Evolutionary conservation across 257 asterid species (phyloP).

Genomic region (Scutellaria barbata): DNA sequence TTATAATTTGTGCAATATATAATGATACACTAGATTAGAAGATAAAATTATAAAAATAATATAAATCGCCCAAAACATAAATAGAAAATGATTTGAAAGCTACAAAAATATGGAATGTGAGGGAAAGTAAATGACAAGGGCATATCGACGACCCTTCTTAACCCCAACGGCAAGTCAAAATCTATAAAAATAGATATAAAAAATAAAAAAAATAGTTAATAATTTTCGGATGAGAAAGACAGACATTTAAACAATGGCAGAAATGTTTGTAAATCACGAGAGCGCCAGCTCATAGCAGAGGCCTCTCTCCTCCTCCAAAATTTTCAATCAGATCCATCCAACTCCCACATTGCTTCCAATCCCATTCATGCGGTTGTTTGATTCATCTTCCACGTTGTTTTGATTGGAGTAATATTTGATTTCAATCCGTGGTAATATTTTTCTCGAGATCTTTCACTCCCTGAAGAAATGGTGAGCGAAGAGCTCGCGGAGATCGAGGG

Average conservation of each 20-base stretch:
- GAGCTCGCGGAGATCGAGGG: constrained; percentile 97
- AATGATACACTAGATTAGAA: no score
- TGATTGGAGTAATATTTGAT: constrained; percentile 21
- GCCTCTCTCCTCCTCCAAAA: constrained; percentile 28
- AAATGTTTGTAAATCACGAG: constrained; percentile 47
- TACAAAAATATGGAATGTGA: no score
- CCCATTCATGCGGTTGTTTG: constrained; percentile 29
- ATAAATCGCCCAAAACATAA: no score
- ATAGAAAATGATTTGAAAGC: no score
- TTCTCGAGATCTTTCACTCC: constrained; percentile 31
- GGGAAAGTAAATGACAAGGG: no score
- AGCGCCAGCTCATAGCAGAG: constrained; percentile 53
- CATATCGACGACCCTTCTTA: no score
- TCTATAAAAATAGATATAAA: neutral
- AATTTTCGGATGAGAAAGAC: constrained; percentile 18
- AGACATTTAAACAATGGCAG: constrained; percentile 30
- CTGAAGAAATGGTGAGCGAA: constrained; percentile 70
- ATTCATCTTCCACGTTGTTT: constrained; percentile 25
- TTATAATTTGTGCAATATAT: no score
- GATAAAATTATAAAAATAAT: no score
- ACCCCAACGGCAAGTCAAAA: neutral
- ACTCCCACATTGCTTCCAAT: constrained; percentile 35
- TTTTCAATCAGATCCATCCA: constrained; percentile 43
- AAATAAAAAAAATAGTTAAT: neutral
- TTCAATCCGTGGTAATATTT: constrained; percentile 19